Conservation (phyloP, 805 yeast species). For the Metschnikowia matae region DNA sequence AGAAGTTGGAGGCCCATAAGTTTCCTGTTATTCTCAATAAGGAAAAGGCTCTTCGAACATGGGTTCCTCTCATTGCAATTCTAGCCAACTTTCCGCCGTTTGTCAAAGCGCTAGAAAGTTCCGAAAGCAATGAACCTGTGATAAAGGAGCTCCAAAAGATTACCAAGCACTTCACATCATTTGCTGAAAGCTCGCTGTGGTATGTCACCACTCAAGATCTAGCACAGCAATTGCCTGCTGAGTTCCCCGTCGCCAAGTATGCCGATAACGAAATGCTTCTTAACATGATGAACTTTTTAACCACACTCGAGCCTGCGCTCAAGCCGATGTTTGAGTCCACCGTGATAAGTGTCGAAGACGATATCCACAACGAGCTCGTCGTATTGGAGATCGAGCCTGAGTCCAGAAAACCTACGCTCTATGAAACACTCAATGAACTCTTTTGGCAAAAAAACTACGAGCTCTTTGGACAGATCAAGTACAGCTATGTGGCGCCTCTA, state of each 20-base stretch:
- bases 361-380: slow-evolving; percentile 21
- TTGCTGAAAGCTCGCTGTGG: slow-evolving; percentile 11
- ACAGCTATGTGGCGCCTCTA: slow-evolving; percentile 26
- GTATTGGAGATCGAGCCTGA: slow-evolving; percentile 35
- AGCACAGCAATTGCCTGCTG: slow-evolving; percentile 17
- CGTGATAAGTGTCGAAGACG: slow-evolving; percentile 29
- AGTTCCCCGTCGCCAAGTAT: slow-evolving; percentile 16
- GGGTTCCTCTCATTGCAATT: slow-evolving; percentile 40
- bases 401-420: slow-evolving; percentile 22
- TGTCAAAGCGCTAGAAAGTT: slow-evolving; percentile 23
- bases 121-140: slow-evolving; percentile 11
- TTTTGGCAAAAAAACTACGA: slow-evolving; percentile 35
- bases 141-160: slow-evolving; percentile 21
- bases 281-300: slow-evolving; percentile 15
- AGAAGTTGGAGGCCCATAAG: slow-evolving; percentile 9
- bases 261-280: slow-evolving; percentile 22
- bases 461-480: slow-evolving; percentile 26
- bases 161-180: slow-evolving; percentile 17
- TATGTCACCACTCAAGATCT: slow-evolving; percentile 22
- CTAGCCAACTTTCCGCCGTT: slow-evolving; percentile 35
- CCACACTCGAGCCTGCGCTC: slow-evolving; percentile 14
- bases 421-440: slow-evolving; percentile 31
- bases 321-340: slow-evolving; percentile 21
- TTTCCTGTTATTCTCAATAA: slow-evolving; percentile 12
- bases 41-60: slow-evolving; percentile 16